phyloP scores from a whole-genome alignment of 176 grass and related monocot species.

The Saccharum officinarum region DNA sequence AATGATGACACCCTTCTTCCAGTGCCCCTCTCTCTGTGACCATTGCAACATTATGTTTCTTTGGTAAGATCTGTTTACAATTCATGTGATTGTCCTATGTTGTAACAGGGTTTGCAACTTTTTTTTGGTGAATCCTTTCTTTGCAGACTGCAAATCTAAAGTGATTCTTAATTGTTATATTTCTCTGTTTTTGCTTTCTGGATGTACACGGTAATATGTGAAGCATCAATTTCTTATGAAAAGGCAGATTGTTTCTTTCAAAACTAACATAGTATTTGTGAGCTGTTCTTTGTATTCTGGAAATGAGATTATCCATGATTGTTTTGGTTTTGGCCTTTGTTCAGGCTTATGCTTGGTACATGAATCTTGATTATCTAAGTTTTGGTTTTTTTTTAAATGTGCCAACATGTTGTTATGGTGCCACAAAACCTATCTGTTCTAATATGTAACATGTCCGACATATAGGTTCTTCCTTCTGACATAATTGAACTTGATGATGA shows the following conservation, averaged over 20 bases:
- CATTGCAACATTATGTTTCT: not conserved
- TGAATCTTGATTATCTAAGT: not conserved
- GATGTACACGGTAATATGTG: not conserved
- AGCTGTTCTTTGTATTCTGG: not conserved
- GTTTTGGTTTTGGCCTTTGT: conserved; percentile 7
- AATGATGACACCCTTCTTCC: not conserved
- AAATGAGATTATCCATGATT: not conserved
- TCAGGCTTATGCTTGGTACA: not conserved
- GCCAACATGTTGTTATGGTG: conserved; percentile 5
- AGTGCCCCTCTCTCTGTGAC: not conserved
- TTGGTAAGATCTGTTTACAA: not conserved
- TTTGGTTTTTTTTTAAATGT: not conserved
- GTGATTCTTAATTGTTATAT: not conserved
- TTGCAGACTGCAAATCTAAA: not conserved
- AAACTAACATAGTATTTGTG: not conserved
- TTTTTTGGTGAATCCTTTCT: not conserved
- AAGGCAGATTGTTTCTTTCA: not conserved
- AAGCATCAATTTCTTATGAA: not conserved
- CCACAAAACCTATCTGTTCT: conserved; percentile 11
- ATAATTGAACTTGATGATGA: conserved; percentile 81
- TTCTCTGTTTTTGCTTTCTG: conserved; percentile 16
- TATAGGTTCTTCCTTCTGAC: conserved; percentile 61
- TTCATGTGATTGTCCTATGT: not conserved
- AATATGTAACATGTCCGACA: conserved; percentile 13
- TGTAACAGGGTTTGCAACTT: not conserved